Base-by-base conservation (phyloP, 2,329 filamentous ascomycete genomes). In the Lachnellula subtilissima region DNA sequence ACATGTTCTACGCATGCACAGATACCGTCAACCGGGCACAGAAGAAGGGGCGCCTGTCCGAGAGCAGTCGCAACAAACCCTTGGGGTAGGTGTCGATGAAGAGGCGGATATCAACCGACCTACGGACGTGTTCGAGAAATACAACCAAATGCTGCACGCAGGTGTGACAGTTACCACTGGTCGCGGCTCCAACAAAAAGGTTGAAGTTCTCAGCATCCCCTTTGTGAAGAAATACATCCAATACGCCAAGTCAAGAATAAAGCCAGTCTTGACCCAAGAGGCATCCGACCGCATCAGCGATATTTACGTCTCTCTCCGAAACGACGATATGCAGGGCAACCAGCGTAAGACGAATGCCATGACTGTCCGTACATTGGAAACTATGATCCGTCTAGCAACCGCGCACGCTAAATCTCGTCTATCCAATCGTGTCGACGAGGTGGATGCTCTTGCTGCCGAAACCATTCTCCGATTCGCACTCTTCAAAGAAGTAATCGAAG, bases 181-280 rank as follows among this genome's bases (percentile, higher is more conserved):
- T 9, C 83, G 90, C 40, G 89, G 89, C 11, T 76, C 86, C 25
- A 84, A 84, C 64, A 88, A 89, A 72, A 87, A 88, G 62, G 84
- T 89, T 5, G 91, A 97, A 71, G 89, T 99, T 14, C 78, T 99
- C 53, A 96, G 89, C 74, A 97, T 99, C 58, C 89, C 92, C 0
- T 99, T 99, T 74, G 91, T 99, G 78, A 99, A 99, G 77, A 99
- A 99, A 75, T 99, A 97, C 73, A 95, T 99, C 47, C 94, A 99
- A 70, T 99, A 99, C 72, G 91, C 94, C 62, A 99, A 99, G 77
- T 88, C 84, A 37, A 81, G 94, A 69, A 82, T 96, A 68, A 95
- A 91, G 80, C 94, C 94, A 0, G 78, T 96, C 42, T 77, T 99
- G 59, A 96, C 92, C 0, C 91, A 94, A 69, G 91, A 91, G 46